phyloP scores from a whole-genome alignment of 176 grass and related monocot genomes.

The Triticum timopheevii region DNA sequence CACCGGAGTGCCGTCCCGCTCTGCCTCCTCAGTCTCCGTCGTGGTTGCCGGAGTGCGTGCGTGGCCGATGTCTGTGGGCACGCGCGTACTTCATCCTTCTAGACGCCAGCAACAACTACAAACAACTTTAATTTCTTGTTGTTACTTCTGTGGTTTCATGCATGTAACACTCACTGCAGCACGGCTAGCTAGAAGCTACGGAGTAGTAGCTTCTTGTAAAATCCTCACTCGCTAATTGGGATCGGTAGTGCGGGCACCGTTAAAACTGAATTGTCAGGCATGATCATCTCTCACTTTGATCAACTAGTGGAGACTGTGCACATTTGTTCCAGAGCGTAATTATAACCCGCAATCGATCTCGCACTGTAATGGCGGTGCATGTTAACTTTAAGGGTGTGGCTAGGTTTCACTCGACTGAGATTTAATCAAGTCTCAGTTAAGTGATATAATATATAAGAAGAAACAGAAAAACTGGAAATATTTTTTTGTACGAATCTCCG shows the following conservation, averaged over 20 bases:
- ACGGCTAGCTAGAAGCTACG: too few relatives aligned
- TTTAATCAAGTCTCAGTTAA: too few relatives aligned
- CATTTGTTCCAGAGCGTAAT: neutral
- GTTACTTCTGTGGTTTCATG: neutral
- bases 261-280: conserved; percentile 9
- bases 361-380: too few relatives aligned
- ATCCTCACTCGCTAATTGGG: too few relatives aligned
- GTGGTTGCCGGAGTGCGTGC: neutral
- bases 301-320: conserved; percentile 33
- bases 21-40: neutral
- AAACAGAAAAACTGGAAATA: too few relatives aligned
- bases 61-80: neutral
- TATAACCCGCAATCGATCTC: too few relatives aligned
- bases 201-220: neutral
- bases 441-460: too few relatives aligned
- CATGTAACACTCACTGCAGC: too few relatives aligned
- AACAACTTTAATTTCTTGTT: neutral
- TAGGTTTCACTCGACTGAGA: too few relatives aligned
- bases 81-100: neutral
- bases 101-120: neutral
- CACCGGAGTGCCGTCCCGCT: too few relatives aligned
- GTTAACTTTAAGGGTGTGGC: too few relatives aligned
- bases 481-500: too few relatives aligned
- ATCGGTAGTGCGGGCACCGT: conserved; percentile 49
- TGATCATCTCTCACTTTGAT: conserved; percentile 27